A percentile compares a stretch with the other conserved stretches of the same genome.
Evolutionary conservation across 441 rosid genomes (phyloP).

Genomic region (Hura crepitans): DNA sequence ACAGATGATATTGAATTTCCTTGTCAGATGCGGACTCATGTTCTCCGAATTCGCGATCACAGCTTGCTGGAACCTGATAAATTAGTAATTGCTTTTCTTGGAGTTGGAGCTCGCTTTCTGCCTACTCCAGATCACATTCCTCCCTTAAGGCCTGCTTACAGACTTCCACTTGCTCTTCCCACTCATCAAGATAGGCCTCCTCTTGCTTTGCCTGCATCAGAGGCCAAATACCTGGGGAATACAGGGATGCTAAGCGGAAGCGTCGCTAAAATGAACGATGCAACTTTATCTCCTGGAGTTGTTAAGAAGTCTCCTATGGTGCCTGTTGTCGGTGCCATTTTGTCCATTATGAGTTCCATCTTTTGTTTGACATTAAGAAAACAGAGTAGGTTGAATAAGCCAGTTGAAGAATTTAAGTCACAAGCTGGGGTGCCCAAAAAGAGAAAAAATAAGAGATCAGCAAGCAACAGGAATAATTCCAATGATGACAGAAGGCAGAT

Average conservation of each 20-base stretch:
- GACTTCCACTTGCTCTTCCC: slow-evolving; percentile 45
- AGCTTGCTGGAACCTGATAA: slow-evolving; percentile 39
- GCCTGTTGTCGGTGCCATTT: slow-evolving; percentile 29
- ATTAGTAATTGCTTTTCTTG: slow-evolving; percentile 25
- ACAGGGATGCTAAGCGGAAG: slow-evolving; percentile 30
- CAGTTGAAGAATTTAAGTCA: slow-evolving; percentile 34
- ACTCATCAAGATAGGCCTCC: slow-evolving; percentile 26
- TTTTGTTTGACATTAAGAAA: slow-evolving; percentile 26
- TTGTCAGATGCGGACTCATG: slow-evolving; percentile 48
- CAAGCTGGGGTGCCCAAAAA: slow-evolving; percentile 42
- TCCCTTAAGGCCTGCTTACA: slow-evolving; percentile 30
- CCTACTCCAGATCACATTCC: slow-evolving; percentile 36
- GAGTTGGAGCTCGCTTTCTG: slow-evolving; percentile 35
- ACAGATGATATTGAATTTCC: slow-evolving; percentile 37
- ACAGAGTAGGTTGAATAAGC: slow-evolving; percentile 37
- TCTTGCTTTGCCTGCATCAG: slow-evolving; percentile 53
- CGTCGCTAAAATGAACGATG: slow-evolving; percentile 19
- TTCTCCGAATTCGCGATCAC: slow-evolving; percentile 48
- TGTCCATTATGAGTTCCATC: slow-evolving; percentile 36
- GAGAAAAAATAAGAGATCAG: slow-evolving; percentile 60
- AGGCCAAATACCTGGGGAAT: slow-evolving; percentile 28
- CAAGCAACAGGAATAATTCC: slow-evolving; percentile 38
- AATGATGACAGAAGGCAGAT: slow-evolving; percentile 36
- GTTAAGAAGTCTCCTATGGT: slow-evolving; percentile 22
- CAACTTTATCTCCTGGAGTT: slow-evolving; percentile 26